Evolutionary conservation across 2,329 filamentous ascomycete genomes (phyloP), one percentile per base, ranked within the genome.

Genomic region (Aureobasidium sp.): DNA sequence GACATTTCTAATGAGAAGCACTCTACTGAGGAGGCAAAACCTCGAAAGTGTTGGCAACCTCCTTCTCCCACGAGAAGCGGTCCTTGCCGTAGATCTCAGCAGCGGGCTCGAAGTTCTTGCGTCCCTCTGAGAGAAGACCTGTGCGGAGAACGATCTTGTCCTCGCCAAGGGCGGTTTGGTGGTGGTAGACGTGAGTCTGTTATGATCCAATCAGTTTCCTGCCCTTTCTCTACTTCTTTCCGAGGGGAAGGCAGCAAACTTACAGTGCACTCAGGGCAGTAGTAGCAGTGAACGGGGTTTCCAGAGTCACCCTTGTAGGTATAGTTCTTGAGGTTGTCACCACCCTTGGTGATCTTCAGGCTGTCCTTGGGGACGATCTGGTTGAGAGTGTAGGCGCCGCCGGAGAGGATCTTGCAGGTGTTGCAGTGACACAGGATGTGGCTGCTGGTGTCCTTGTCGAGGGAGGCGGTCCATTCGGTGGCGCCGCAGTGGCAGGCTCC

Each of bases 41-140:
- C 39, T 79, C 76, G 64, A 76, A 77, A 34, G 77, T 80, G 62
- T 72, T 63, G 54, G 79, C 79, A 68, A 82, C 74, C 72, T 79
- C 74, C 66, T 78, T 77, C 71, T 80, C 77, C 80, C 79, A 82
- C 5, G 64, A 62, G n/a, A 65, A 27, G 27, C 57, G 59, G 44
- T 77, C 78, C 76, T 83, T 83, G 59, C 79, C 79, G 66, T 77
- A 83, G 65, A 84, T 81, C 73, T 84, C 80, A 2, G 79, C 80
- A 11, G 71, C 75, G 39, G 81, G 77, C 64, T 76, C 70, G 67
- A 83, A 81, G 29, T 75, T 73, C 67, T 78, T 76, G 49, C 74
- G 69, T 1, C 74, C 77, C 50, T 81, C 73, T 13, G 70, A 64
- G 16, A 83, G 69, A 45, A 83, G 67, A 2, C 74, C 77, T 4